Percentiles rank a stretch among this genome's conserved stretches.
These are phyloP conservation scores for Mimosa pudica DNA, from an alignment of 306 rosid species.

Conservation along the genomic window DNA sequence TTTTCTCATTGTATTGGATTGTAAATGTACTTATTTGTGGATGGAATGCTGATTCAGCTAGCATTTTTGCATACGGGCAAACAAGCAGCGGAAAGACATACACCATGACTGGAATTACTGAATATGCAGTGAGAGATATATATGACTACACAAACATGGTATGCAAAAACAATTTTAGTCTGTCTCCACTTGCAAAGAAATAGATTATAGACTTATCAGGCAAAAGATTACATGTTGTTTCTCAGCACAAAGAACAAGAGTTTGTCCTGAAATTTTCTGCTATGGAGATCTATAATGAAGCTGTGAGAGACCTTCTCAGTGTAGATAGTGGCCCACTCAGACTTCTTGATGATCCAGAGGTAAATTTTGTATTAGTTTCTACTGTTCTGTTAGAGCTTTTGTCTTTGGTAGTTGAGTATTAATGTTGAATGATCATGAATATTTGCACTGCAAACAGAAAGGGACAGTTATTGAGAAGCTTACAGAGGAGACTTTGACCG, in stretches of 20 bases:
- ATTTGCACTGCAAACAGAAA: constrained; percentile 55
- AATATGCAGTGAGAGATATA: constrained; percentile 69
- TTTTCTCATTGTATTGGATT: constrained; percentile 7
- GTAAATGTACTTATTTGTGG: constrained; percentile 9
- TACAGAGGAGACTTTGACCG: constrained; percentile 66
- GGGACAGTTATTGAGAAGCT: constrained; percentile 85
- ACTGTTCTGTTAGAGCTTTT: background rate
- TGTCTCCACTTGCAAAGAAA: background rate
- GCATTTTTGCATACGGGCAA: constrained; percentile 93
- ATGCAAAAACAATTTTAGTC: constrained; percentile 17
- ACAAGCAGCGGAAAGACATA: constrained; percentile 98
- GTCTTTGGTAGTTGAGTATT: constrained; percentile 2
- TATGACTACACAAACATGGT: constrained; percentile 68
- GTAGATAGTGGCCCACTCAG: constrained; percentile 58
- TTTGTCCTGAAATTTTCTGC: constrained; percentile 85
- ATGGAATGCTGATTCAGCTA: constrained; percentile 49
- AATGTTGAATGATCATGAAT: constrained; percentile 20
- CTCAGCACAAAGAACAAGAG: constrained; percentile 70
- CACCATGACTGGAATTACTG: constrained; percentile 85
- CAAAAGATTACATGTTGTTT: constrained; percentile 34
- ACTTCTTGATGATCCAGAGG: constrained; percentile 95
- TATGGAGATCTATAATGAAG: constrained; percentile 92
- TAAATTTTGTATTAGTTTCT: constrained; percentile 33
- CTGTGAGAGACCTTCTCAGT: constrained; percentile 77
- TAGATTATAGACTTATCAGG: constrained; percentile 5